Evolutionary conservation across 768 basidiomycete species (phyloP), one percentile per base, ranked within the genome.

Genomic region (Termitomyces sp.): DNA sequence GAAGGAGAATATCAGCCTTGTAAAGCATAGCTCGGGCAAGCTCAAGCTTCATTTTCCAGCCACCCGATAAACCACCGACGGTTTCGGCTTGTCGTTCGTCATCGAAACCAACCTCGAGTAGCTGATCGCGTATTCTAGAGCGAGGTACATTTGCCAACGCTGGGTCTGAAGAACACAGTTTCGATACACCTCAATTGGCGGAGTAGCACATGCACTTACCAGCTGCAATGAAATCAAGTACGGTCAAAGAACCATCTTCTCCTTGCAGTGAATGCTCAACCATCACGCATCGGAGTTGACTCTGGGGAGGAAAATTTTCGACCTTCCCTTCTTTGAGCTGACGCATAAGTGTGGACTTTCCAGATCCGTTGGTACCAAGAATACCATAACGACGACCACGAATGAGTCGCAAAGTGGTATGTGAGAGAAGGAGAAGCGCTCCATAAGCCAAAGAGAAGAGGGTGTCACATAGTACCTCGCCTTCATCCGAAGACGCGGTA

Each of bases 31-130:
- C 96, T 62, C 95, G 79, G 8, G 93, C 94, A 40, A 98, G 81
- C 69, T 98, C 95, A 52, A 98, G 82, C 72, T 97, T 97, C 95
- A 98, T 98, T 77, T 98, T 98, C 95, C 95, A 98, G 42, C 96
- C 95, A 65, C 96, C 96, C 14, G 94, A 97, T 59, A 98, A 77
- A 41, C 91, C 88, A 47, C 89, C 93, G 58, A 98, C 94, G 51
- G 82, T 75, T 64, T 96, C 91, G 40, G 81, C 73, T 73, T 98
- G 95, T 57, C 91, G 81, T 46, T 76, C 80, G 63, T 90, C 91
- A 66, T 94, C 89, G 68, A 98, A 98, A 50, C 96, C 96, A 52
- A 98, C 94, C 65, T 90, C 92, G 11, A 79, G 61, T 6, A 98
- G 81, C 68, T 94, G 91, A 23, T 80, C 81, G 55, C 84, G 79